Base-by-base conservation (phyloP, 2,329 filamentous ascomycete genomes). In the Venturia effusa region DNA sequence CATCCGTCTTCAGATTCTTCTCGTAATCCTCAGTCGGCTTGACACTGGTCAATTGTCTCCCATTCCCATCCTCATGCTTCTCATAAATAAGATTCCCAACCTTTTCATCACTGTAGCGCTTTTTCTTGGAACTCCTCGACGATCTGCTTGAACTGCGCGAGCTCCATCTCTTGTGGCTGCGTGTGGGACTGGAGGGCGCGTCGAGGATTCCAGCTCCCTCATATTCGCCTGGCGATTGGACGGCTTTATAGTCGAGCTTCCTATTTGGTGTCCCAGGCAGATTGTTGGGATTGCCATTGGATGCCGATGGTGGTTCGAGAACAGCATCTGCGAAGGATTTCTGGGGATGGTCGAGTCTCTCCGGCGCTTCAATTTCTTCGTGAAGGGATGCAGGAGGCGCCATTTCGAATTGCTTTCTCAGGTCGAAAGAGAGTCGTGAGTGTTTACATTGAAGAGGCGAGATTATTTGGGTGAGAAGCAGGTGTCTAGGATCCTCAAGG, bases 11-110 rank as follows among this genome's bases (percentile, higher is more conserved):
- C 48, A 69, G 66, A 43, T 67, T 70, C 64, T 75, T 70, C 65
- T 79, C 75, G 62, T 71, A 75, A 64, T 71, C 71, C 19, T 71
- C 71, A 17, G 72, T 68, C 13, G 76, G 73, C 69, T 77, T 77
- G 59, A 80, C 72, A 66, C 74, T 80, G 24, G 75, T 77, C 67
- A 83, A 69, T 48, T 75, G 74, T 60, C 79, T 71, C 60, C 80
- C 80, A 64, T 78, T 73, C 64, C 74, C 74, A 66, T 77, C 75
- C 43, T 71, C 67, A 60, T 79, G 73, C 65, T 77, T 77, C 69
- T 81, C 76, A 62, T 77, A 77, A 15, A 80, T 66, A 10, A 77
- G 66, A 39, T 70, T 66, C 22, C 70, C 68, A 22, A 66, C 62
- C 19, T 61, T 61, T n/a, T 41, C 40, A 59, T 64, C 30, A 17